Base-by-base conservation (phyloP, 164 flowering plant species). In the Kalanchoe fedtschenkoi region DNA sequence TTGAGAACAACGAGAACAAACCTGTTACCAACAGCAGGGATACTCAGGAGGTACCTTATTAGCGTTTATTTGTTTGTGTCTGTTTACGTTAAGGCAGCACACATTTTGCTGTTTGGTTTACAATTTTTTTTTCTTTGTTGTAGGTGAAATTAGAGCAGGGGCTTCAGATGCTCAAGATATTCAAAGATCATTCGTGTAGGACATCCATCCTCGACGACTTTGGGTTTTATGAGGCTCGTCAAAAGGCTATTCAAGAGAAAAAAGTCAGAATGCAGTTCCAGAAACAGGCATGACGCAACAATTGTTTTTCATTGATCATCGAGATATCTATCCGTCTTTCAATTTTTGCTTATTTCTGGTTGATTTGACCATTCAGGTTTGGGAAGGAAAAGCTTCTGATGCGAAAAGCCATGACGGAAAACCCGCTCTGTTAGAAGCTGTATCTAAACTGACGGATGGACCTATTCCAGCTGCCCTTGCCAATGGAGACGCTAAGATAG, bases 231-330 rank as follows among this genome's bases (percentile, higher is more conserved):
- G 71, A 68, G 22, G 21, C 34, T 5, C 66, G 66, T 4, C 62
- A 68, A 38, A 68, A 19, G 29, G 21, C 56, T 10, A 68, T 68
- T 44, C 66, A 63, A 37, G 71, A 68, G 13, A 24, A 38, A 17
- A 74, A 64, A 61, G 62, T 60, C 16, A 74, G 69, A 65, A 69
- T 64, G 44, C 69, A 66, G 21, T 65, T 47, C 21, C 69, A 65
- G 29, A 68, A 60, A 37, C 72, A 74, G 77, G 77, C 35, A 63
- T 58, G 66, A 65, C 8, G 0, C 9, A 47, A 19, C 19, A 44
- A 10, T 28, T 19, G 4, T n/a, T 4, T 34, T 34, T 1, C 41
- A 33, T 51, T 21, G 5, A 10, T 32, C 2, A n/a, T 5, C 15
- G 15, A 26, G 30, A 21, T 34, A 58, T 4, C 4, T 26, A 0